Evolutionary conservation across 2,329 filamentous ascomycete species (phyloP), one percentile per base, ranked within the genome.

Genomic region (Exophiala oligosperma): DNA sequence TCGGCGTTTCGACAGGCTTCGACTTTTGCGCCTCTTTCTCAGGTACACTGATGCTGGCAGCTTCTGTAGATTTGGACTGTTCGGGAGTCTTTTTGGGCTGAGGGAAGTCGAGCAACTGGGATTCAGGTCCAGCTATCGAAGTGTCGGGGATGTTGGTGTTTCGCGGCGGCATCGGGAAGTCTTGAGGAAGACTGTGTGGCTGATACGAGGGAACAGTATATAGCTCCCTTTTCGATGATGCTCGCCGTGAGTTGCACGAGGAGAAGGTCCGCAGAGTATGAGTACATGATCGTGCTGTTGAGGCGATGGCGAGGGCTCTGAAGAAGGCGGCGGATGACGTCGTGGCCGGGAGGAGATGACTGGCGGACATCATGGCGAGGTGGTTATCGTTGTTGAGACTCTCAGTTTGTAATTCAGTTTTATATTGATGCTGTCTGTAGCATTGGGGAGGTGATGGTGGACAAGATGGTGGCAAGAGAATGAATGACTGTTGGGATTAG

Each of bases 21-120:
- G 84, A 76, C 70, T 85, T 87, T 70, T 92, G 89, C 1, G 86
- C 84, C 70, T 90, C 86, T 47, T 74, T 72, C 71, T 92, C 88
- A 26, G 79, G 75, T 23, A 86, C 65, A 59, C 79, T 79, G 28
- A 79, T 68, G n/a, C 72, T 75, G 1, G 74, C 66, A 24, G 71
- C 68, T 57, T 73, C 68, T 37, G 72, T 61, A 4, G 67, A 63
- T 8, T 55, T 40, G 50, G 48, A 38, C n/a, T 46, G 47, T 24
- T 46, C 54, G 37, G 2, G 59, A 66, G 62, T 59, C 68, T 60
- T 67, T 72, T 57, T 74, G 72, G 78, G 75, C n/a, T 78, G 73
- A 50, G 75, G 74, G n/a, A 74, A 76, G 49, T 78, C 77, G 64
- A 79, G 77, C 54, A 76, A 70, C 61, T 77, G 73, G 52, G 80